Base-by-base conservation (phyloP, 441 rosid species). In the Daphne laureola region DNA sequence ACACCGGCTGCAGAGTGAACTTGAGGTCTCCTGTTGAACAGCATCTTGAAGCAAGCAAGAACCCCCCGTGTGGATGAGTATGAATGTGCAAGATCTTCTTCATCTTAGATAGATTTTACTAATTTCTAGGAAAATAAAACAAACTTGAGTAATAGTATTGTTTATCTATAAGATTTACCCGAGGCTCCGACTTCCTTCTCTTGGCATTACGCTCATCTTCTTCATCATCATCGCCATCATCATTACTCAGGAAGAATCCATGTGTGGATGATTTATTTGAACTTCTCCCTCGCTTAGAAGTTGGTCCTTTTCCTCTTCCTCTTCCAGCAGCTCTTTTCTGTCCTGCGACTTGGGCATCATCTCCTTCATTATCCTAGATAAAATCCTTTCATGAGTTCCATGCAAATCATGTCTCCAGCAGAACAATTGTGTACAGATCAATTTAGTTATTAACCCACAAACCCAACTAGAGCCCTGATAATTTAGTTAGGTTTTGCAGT, bases 231-330 rank as follows among this genome's bases (percentile, higher is more conserved):
- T 86, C 87, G 9, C 81, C 92, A 46, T 88, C 82, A 42, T 81
- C 78, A 65, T 73, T 83, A 73, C 64, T 72, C 76, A 70, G 67
- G 40, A 82, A 73, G 78, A 78, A 53, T 64, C 82, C 81, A 57
- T 77, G 81, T 68, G 79, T 58, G 41, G 79, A 72, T 45, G 96
- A 76, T 73, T 73, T 82, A 53, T 80, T 88, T 18, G 79, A 63
- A 67, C 76, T 84, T 66, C 74, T 75, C 55, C 98, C 94, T 43
- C 94, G 84, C 70, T 92, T 89, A 61, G 97, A 47, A 65, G 79
- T 62, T 1, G 80, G 68, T 31, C 84, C 87, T 70, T 82, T 80
- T 57, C 84, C 88, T 71, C 82, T 80, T 57, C 88, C 88, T 68
- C 81, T 79, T 45, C 78, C 72, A 51, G 83, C 78, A 49, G 88